Evolutionary conservation across 129 eudicot genomes (phyloP), one percentile per base, ranked within the genome.

Genomic region (Tanacetum coccineum): DNA sequence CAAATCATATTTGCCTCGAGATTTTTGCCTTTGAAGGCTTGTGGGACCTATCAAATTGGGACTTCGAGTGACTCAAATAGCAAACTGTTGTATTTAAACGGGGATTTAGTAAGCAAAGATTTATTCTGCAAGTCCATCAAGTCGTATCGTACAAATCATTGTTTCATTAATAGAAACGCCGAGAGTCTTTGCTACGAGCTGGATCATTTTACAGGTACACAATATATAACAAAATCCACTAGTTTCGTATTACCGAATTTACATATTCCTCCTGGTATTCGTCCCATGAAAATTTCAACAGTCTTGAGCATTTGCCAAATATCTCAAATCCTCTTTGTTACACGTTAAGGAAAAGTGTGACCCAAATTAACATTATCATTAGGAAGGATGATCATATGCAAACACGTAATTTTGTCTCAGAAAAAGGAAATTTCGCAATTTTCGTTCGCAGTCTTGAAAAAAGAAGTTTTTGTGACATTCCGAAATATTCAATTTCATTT

Each of bases 41-140:
- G 97, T 73, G 90, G 81, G 59, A 76, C 60, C 39, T 73, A 83
- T 70, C 73, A 60, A 52, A 55, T 90, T 25, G 26, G 70, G 40
- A 77, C 76, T 73, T 76, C 68, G 22, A 79, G 79, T 70, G 56
- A 73, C 76, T 75, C 75, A 73, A 76, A 55, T 71, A 78, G 58
- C 19, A 67, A 83, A 36, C 49, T 79, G 44, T 86, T 80, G 69
- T 90, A 81, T 66, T 60, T 86, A 64, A 75, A 90, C 36, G 85
- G 82, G 9, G 76, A 73, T 73, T 81, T 82, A 71, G 91, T 84
- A 46, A 85, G 79, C 56, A 73, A 72, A 62, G 73, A 72, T 55
- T 68, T 75, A 30, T 90, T 90, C 80, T 90, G 95, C 70, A 76
- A 86, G 58, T 70, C 82, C 39, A 64, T 89, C 72, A 73, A 67